Base-by-base conservation (phyloP, 768 basidiomycete species). In the Infundibulicybe gibba region DNA sequence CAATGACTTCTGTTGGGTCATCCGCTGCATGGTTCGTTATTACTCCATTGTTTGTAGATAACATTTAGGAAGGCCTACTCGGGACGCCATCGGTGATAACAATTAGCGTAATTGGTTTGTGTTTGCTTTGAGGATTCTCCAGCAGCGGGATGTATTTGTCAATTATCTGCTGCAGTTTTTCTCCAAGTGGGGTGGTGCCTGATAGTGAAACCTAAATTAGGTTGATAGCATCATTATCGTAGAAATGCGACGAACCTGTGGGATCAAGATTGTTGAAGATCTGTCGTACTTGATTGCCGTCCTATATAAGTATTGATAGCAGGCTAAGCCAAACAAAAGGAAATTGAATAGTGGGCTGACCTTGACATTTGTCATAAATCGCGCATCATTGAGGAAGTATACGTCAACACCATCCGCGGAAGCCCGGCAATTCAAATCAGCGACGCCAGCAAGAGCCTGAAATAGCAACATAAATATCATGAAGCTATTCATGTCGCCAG, bases 121-220 rank as follows among this genome's bases (percentile, higher is more conserved):
- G 44, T 20, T 19, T 56, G 57, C 31, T 49, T 35, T n/a, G 38
- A 40, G 9, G 39, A 39, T 54, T 38, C 33, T 57, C 56, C 11
- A 57, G 32, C 9, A 50, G 19, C 6, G 56, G 56, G 30, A 57
- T 41, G 42, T 57, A 57, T 25, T 37, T 51, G 15, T 48, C 32
- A 42, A 54, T 52, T 17, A 57, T 30, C 9, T 49, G 43, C 10
- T 51, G 40, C 8, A 57, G 47, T 19, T 47, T 52, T 37, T 44
- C 15, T 11, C 56, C 56, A 16, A 43, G 50, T 11, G 56, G 56
- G 2, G 56, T 57, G 39, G 45, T 42, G 21, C 53, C 56, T 57
- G 21, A 12, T 35, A 12, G 21, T 11, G 9, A 21, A n/a, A n/a
- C n/a, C 25, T 25, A 3, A 37, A 10, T 43, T 31, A 31, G 3